Evolutionary conservation across 208 protist genomes (phyloP), one percentile per base, ranked within the genome.

Genomic region (Acanthamoeba lenticulata): DNA sequence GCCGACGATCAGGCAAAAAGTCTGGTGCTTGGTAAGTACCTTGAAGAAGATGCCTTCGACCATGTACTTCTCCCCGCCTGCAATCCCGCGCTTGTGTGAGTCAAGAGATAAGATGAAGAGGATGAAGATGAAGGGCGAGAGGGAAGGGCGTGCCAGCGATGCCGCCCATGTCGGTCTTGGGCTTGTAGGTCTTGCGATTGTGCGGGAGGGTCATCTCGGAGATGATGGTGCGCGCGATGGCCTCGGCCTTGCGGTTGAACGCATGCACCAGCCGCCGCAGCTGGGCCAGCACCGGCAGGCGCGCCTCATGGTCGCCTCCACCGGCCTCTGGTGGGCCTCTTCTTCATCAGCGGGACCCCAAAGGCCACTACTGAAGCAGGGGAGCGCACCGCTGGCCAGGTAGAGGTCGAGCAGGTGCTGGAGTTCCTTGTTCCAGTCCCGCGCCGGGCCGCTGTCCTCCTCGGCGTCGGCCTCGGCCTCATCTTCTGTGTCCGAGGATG

Each of bases 31-130:
- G 11, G 32, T 17, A 9, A 17, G n/a, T 38, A 77, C 19, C 36
- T 94, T 94, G 77, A 90, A 94, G 52, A 94, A 92, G 52, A 94
- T 94, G 67, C 49, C 52, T 55, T 90, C 45, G 6, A 88, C 79
- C 47, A 88, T 88, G 79, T 88, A 88, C 79, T 88, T 88, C 45
- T 88, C 79, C 29, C 79, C 79, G 40, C 79, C 79, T 52, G 79
- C 15, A 81, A 81, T 45, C n/a, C n/a, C n/a, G n/a, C n/a, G n/a
- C n/a, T n/a, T n/a, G 19, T 27, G 52, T n/a, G 4, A 2, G 0
- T 29, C 0, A 29, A 0, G 1, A 34, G 13, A 67, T 24, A 29
- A 13, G 57, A 36, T 15, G 57, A 65, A 34, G 57, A 29, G 47
- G 15, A 4, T 24, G 21, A 27, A 29, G 55, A n/a, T 0, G 19